Evolutionary conservation across 2,329 filamentous ascomycete genomes (phyloP).

Genomic region (Albifimbria verrucaria): DNA sequence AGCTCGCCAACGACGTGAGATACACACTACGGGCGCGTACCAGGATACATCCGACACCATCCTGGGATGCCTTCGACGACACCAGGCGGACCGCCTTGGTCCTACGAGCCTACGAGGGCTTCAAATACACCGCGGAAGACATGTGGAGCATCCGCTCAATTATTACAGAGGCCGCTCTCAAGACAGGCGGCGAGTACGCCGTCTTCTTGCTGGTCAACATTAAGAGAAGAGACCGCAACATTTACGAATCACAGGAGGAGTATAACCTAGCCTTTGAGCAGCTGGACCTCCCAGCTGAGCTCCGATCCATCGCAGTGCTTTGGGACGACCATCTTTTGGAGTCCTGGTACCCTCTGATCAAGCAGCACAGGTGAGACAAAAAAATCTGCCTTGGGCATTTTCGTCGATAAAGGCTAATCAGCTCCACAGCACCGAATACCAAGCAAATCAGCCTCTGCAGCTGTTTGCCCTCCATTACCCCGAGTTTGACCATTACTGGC

Average conservation of each 20-base stretch:
- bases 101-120: constrained; percentile 34
- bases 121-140: constrained; percentile 58
- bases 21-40: constrained; percentile 14
- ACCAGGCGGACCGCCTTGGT: constrained; percentile 22
- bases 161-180: constrained; percentile 58
- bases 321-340: constrained; percentile 68
- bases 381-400: background rate
- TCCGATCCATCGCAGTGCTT: constrained; percentile 64
- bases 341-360: constrained; percentile 61
- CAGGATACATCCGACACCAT: constrained; percentile 5
- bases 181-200: constrained; percentile 61
- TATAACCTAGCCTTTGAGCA: constrained; percentile 49
- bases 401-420: too few species aligned
- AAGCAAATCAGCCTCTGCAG: constrained; percentile 30
- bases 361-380: constrained; percentile 37
- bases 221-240: constrained; percentile 51
- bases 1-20: constrained; percentile 13
- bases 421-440: constrained; percentile 27
- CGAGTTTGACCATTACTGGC: constrained; percentile 32
- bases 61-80: constrained; percentile 24
- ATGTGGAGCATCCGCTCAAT: constrained; percentile 61
- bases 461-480: constrained; percentile 29
- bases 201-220: constrained; percentile 62
- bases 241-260: constrained; percentile 49
- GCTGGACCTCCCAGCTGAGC: constrained; percentile 58